phyloP scores from a whole-genome alignment of 768 basidiomycete genomes.

The Hypsizygus marmoreus region DNA sequence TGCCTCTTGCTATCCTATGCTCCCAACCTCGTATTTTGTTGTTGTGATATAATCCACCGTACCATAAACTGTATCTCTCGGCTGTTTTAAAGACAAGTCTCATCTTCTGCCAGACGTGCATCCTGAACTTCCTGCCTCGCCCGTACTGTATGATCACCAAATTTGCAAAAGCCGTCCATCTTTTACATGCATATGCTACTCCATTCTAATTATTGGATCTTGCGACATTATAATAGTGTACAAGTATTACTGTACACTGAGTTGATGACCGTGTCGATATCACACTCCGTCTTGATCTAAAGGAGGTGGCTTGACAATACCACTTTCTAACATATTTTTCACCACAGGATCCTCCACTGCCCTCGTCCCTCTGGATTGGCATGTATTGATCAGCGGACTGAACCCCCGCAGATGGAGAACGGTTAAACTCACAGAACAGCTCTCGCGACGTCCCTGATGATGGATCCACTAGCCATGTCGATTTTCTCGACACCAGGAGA shows the following conservation, averaged over 20 bases:
- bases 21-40: conserved; percentile 1
- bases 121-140: no score
- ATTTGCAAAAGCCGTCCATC: no score
- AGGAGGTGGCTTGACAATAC: conserved; percentile 52
- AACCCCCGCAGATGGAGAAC: conserved; percentile 1
- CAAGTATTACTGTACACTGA: no score
- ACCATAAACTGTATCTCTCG: conserved; percentile 1
- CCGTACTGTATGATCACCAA: no score
- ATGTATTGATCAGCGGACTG: no score
- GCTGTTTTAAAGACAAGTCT: neutral
- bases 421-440: conserved; percentile 58
- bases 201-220: no score
- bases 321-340: conserved; percentile 55
- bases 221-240: no score
- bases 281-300: conserved; percentile 33
- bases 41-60: conserved; percentile 4
- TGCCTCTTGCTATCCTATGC: conserved; percentile 6
- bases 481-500: conserved; percentile 74
- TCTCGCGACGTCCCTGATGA: conserved; percentile 67
- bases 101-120: neutral
- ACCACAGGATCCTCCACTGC: conserved; percentile 47
- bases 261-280: no score
- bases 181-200: no score
- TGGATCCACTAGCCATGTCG: conserved; percentile 71
- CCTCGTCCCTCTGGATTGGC: conserved; percentile 43